Evolutionary conservation across 2,329 filamentous ascomycete species (phyloP), one percentile per base, ranked within the genome.

Genomic region (Phoma herbarum): DNA sequence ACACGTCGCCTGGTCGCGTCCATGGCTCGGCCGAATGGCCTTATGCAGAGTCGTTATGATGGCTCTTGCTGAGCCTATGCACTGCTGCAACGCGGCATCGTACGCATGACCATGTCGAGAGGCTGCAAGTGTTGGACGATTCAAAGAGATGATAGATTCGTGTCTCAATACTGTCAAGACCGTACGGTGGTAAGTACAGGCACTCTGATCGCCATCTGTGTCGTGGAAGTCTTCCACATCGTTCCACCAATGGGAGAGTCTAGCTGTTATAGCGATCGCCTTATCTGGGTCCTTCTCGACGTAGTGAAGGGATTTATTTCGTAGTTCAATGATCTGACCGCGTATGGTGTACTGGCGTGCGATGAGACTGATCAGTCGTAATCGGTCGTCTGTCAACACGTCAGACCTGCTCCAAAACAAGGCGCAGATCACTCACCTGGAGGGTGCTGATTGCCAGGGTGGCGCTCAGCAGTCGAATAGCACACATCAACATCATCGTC

Each of bases 401-500:
- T 62, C 22, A 57, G 57, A 28, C 26, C 8, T 23, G 6, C 39
- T 42, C 31, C 7, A 8, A 2, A 7, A 47, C 28, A 11, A 9
- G 18, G 4, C 9, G 4, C 1, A 12, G 1, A 4, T 29, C 8
- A 60, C 37, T 62, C 42, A 62, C 72, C 65, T 39, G 59, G 31
- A 3, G 62, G 64, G 12, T 51, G 16, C 9, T 55, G 37, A 14
- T 29, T 48, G 10, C 56, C 50, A 1, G 70, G 57, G 59, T 86
- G 84, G 2, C 69, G 69, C 63, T 86, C 84, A 2, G 80, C 70
- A 0, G 79, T 79, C 0, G 81, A 82, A 55, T 84, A 84, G 60
- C 85, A 87, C 1, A 87, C 85, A 62, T 87, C 85, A 6, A 86
- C 71, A 55, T 87, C 85, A 42, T 86, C 82, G 59, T 87, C 85